Evolutionary conservation across 176 grass and related monocot genomes (phyloP).

Genomic region (Aegilops sharonensis): DNA sequence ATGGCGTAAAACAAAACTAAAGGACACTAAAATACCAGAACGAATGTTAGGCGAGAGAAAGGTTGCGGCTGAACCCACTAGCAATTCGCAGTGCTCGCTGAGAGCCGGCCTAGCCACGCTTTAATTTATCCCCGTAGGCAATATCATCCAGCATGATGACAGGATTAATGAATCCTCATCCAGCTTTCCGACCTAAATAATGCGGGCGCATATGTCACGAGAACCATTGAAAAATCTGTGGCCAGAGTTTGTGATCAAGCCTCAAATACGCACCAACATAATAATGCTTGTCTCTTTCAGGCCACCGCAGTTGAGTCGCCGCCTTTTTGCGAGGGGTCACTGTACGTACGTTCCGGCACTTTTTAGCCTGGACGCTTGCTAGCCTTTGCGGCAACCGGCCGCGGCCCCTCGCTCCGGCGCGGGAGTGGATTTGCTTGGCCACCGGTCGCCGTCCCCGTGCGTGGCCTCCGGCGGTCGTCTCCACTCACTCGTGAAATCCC

Average conservation of each 20-base stretch:
- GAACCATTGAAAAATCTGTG: not conserved
- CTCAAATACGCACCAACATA: not conserved
- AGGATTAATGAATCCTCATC: not conserved
- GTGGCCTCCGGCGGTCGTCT: not conserved
- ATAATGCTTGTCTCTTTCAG: not conserved
- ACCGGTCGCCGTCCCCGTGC: not conserved
- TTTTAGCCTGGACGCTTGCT: not conserved
- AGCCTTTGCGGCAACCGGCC: slow-evolving; percentile 18
- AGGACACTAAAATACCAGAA: not conserved
- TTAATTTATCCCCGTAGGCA: not conserved
- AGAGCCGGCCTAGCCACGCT: not conserved
- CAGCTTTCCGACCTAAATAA: not conserved
- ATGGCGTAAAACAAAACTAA: too few relatives aligned
- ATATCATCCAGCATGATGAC: not conserved
- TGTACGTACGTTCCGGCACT: not conserved
- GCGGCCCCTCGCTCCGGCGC: not conserved
- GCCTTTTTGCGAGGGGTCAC: not conserved
- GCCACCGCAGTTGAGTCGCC: not conserved
- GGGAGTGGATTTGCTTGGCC: not conserved
- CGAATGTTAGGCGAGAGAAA: not conserved
- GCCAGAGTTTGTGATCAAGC: not conserved
- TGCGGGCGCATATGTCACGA: not conserved
- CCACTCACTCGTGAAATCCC: not conserved
- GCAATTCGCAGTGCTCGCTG: not conserved
- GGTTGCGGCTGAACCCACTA: not conserved